A percentile compares a stretch with the other conserved stretches of the same genome.
phyloP scores from a whole-genome alignment of 306 rosid species.

The Calophaca sinica region DNA sequence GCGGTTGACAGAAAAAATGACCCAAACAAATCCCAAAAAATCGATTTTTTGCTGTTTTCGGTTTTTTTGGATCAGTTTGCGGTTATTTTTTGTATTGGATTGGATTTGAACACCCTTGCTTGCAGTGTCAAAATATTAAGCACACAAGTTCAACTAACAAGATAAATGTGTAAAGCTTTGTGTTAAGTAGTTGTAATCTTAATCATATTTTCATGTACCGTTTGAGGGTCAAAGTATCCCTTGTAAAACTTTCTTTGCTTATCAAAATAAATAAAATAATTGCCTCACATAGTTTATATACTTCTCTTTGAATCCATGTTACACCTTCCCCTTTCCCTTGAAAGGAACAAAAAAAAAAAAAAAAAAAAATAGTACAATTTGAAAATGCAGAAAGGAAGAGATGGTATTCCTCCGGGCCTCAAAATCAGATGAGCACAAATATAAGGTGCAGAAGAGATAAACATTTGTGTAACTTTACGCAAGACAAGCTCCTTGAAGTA shows the following conservation, averaged over 20 bases:
- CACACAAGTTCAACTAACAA: constrained; percentile 16
- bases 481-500: constrained; percentile 25
- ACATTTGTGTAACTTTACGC: constrained; percentile 6
- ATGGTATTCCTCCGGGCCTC: neutral
- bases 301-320: constrained; percentile 26
- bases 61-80: too few species aligned
- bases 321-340: constrained; percentile 26
- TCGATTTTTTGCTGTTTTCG: too few species aligned
- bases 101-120: too few species aligned
- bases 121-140: constrained; percentile 21
- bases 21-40: too few species aligned
- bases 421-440: constrained; percentile 23
- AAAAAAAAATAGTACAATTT: constrained; percentile 26
- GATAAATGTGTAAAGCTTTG: constrained; percentile 8
- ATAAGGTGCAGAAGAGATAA: constrained; percentile 9
- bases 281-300: constrained; percentile 22
- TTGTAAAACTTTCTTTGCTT: neutral
- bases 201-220: neutral
- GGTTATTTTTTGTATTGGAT: too few species aligned
- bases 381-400: constrained; percentile 27
- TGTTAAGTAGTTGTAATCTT: neutral
- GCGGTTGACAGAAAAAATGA: too few species aligned
- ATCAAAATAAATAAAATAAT: neutral
- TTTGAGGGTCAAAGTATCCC: neutral
- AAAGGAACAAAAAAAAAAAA: constrained; percentile 24